Evolutionary conservation across 305 asterid genomes (phyloP).

Genomic region (Fraxinus sp.): DNA sequence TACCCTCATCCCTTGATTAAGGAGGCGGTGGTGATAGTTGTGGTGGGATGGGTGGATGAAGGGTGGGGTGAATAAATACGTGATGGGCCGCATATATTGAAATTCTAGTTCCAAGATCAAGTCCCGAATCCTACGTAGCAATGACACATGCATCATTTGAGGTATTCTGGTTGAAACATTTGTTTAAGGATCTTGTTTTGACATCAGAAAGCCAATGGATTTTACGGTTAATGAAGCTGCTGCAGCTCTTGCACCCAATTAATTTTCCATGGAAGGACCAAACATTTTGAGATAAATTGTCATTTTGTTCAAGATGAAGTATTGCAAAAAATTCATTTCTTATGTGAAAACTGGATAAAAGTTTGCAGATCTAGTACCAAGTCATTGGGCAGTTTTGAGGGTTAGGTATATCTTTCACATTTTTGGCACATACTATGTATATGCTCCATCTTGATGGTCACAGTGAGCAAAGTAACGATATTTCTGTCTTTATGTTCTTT

Average conservation of each 20-base stretch:
- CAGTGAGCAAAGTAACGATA: background rate
- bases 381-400: background rate
- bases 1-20: background rate
- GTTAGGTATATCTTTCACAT: background rate
- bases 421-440: background rate
- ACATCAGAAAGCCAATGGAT: background rate
- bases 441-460: background rate
- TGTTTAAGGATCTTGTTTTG: background rate
- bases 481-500: background rate
- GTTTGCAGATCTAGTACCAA: background rate
- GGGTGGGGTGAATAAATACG: background rate
- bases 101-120: background rate
- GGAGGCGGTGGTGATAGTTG: background rate
- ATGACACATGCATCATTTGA: background rate
- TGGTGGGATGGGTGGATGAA: too few species aligned
- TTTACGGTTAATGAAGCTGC: background rate
- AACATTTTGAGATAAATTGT: background rate
- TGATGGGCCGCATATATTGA: background rate
- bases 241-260: background rate
- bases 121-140: background rate
- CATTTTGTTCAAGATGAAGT: background rate
- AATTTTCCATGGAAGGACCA: background rate
- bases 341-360: background rate
- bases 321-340: background rate
- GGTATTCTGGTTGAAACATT: background rate